Conservation (phyloP, 768 basidiomycete species). For the Psilocybe cyanescens region DNA sequence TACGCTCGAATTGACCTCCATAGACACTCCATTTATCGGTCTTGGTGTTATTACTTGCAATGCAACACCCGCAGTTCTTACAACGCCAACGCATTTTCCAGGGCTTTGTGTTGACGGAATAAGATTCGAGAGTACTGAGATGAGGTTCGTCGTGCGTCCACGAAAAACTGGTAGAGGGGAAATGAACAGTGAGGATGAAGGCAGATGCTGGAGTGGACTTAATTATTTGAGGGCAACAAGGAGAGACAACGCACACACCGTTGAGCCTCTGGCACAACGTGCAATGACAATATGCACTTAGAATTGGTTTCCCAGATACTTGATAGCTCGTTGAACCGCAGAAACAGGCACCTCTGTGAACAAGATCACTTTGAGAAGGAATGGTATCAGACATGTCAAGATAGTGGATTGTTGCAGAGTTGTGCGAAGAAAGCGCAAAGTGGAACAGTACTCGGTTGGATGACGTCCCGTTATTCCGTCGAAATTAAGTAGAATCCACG, state of each 20-base stretch:
- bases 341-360: constrained; percentile 58
- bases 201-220: constrained; percentile 47
- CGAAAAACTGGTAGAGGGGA: constrained; percentile 48
- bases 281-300: constrained; percentile 73
- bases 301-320: constrained; percentile 49
- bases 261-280: constrained; percentile 66
- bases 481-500: background rate
- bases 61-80: constrained; percentile 57
- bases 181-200: constrained; percentile 66
- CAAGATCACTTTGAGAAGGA: constrained; percentile 8
- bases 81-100: constrained; percentile 69
- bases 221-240: background rate
- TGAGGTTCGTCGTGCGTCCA: constrained; percentile 53
- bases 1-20: constrained; percentile 59
- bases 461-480: background rate
- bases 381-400: constrained; percentile 3
- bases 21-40: constrained; percentile 57
- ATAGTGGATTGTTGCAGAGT: background rate
- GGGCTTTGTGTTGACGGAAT: constrained; percentile 50
- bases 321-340: constrained; percentile 56
- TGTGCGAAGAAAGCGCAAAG: background rate
- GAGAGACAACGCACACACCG: constrained; percentile 29
- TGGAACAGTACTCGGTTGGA: background rate
- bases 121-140: constrained; percentile 45
- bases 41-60: constrained; percentile 57